Percentiles rank a stretch among this genome's conserved stretches.
These are phyloP conservation scores for Phaeodactylum tricornutum DNA, from an alignment of 108 stramenopile genomes.

Conservation along the genomic window DNA sequence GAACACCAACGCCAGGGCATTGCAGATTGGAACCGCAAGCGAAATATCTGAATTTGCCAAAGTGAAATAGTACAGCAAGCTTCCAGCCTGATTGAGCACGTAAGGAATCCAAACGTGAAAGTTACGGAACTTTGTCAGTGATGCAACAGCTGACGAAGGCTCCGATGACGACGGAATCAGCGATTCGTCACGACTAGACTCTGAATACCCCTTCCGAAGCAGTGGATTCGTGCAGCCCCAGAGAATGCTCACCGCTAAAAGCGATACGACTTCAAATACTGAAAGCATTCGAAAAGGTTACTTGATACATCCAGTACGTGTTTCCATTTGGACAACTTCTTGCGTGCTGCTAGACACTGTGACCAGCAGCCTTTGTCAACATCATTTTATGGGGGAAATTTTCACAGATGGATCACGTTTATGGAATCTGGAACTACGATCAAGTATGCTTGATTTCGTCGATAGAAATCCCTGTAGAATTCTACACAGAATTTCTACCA, in stretches of 20 bases:
- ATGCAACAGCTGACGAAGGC: neutral
- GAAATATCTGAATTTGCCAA: constrained; percentile 62
- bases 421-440: too few relatives aligned
- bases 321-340: neutral
- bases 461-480: too few relatives aligned
- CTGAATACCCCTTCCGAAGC: constrained; percentile 45
- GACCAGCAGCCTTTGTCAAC: neutral
- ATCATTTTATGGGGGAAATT: too few relatives aligned
- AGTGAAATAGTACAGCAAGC: constrained; percentile 60
- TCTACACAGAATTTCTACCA: too few relatives aligned
- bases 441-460: too few relatives aligned
- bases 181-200: neutral
- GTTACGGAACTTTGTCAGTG: constrained; percentile 26
- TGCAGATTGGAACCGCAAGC: constrained; percentile 68
- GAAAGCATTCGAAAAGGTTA: neutral
- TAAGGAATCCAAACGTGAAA: constrained; percentile 67
- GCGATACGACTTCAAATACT: constrained; percentile 27
- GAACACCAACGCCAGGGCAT: constrained; percentile 74
- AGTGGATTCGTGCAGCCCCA: constrained; percentile 88
- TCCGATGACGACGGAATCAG: neutral
- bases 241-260: constrained; percentile 58
- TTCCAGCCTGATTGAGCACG: constrained; percentile 67
- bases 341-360: neutral
- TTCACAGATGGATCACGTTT: too few relatives aligned
- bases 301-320: neutral